Percentiles rank a stretch among this genome's conserved stretches.
Conservation (phyloP, 2,329 filamentous ascomycete genomes). For the Neofusicoccum ribis region DNA sequence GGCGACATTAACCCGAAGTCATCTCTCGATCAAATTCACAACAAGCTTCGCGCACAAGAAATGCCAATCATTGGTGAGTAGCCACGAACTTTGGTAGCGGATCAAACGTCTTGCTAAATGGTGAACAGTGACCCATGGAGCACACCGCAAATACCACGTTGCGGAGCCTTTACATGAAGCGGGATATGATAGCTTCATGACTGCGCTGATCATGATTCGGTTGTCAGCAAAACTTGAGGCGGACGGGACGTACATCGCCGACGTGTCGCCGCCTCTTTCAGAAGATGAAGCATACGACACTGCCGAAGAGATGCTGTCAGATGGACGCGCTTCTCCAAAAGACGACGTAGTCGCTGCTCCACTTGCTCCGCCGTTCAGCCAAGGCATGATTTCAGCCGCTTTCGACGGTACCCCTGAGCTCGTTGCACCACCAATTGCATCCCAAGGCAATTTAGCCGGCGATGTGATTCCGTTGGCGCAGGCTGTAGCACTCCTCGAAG, state of each 20-base stretch:
- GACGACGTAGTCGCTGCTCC: background rate
- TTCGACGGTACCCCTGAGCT: background rate
- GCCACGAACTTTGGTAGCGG: background rate
- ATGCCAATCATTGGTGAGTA: constrained; percentile 44
- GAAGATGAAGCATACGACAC: constrained; percentile 21
- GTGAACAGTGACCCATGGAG: constrained; percentile 29
- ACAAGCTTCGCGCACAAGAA: constrained; percentile 41
- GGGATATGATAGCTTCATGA: constrained; percentile 63
- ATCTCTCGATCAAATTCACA: constrained; percentile 51
- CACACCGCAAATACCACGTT: constrained; percentile 45
- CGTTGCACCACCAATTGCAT: background rate
- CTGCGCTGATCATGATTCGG: constrained; percentile 59
- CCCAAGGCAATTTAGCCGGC: background rate
- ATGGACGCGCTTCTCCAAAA: background rate
- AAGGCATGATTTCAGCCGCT: background rate
- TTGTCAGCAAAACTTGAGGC: constrained; percentile 54
- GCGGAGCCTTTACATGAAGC: constrained; percentile 57
- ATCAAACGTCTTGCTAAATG: background rate
- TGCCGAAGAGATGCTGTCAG: background rate
- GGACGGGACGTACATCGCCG: constrained; percentile 34
- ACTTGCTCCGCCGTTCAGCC: background rate
- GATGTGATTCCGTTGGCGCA: background rate
- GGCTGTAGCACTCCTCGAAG: background rate
- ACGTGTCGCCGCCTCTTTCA: background rate
- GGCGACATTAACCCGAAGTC: constrained; percentile 53